Evolutionary conservation across 768 basidiomycete genomes (phyloP).

Genomic region (Arthromyces matolae): DNA sequence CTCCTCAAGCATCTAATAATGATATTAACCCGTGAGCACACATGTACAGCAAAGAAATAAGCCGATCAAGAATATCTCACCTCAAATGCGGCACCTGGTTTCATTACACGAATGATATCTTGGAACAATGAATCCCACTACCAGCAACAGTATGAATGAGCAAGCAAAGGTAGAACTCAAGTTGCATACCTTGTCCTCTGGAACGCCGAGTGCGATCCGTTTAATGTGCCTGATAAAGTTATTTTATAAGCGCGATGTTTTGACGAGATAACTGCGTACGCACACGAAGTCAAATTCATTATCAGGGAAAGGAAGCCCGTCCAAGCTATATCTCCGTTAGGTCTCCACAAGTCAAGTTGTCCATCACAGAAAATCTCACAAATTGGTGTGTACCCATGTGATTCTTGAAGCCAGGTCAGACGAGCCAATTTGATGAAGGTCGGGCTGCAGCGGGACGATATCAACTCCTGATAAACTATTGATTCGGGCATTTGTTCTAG

Average conservation of each 20-base stretch:
- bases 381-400: slow-evolving; percentile 71
- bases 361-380: slow-evolving; percentile 39
- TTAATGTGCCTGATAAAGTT: slow-evolving; percentile 65
- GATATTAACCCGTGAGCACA: too few species aligned
- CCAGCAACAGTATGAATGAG: too few species aligned
- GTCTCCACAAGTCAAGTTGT: neutral
- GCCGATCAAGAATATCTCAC: slow-evolving; percentile 27
- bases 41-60: neutral
- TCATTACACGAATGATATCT: slow-evolving; percentile 69
- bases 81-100: slow-evolving; percentile 70
- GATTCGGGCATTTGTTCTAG: neutral
- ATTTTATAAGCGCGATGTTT: slow-evolving; percentile 3
- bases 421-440: slow-evolving; percentile 57
- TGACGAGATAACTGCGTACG: slow-evolving; percentile 21
- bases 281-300: slow-evolving; percentile 80
- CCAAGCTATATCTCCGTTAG: slow-evolving; percentile 41
- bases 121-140: slow-evolving; percentile 70
- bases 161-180: neutral
- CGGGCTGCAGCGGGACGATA: slow-evolving; percentile 67
- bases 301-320: slow-evolving; percentile 63
- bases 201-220: slow-evolving; percentile 69
- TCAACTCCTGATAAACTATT: slow-evolving; percentile 44
- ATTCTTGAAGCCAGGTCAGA: slow-evolving; percentile 56
- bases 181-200: slow-evolving; percentile 63
- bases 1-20: slow-evolving; percentile 68